Percentiles rank a stretch among this genome's conserved stretches.
Evolutionary conservation across 495 filamentous ascomycete genomes (phyloP).

Genomic region (Glonium stellatum): DNA sequence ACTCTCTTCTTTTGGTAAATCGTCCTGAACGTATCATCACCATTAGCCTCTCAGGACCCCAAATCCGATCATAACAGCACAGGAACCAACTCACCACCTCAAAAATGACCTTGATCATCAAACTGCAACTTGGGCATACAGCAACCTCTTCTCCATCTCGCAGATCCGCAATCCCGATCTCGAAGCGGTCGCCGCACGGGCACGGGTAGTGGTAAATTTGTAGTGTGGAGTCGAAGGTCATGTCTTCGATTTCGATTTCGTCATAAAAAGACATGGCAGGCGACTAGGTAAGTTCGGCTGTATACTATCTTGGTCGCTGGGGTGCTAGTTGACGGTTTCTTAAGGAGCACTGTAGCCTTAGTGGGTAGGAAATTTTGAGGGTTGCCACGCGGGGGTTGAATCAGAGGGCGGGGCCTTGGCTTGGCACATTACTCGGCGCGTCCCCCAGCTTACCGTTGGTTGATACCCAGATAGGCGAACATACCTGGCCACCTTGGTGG

Average conservation of each 20-base stretch:
- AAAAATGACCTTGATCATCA: slow-evolving; percentile 94
- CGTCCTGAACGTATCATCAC: slow-evolving; percentile 18
- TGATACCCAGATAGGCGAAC: too few species aligned
- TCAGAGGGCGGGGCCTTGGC: too few species aligned
- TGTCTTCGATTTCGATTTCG: slow-evolving; percentile 98
- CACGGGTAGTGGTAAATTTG: slow-evolving; percentile 94
- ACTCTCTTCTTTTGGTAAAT: slow-evolving; percentile 26
- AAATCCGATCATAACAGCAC: slow-evolving; percentile 1
- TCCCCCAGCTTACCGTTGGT: too few species aligned
- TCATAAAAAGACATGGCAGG: slow-evolving; percentile 71
- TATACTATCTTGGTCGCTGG: too few species aligned
- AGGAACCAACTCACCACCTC: slow-evolving; percentile 52
- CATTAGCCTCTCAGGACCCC: not conserved
- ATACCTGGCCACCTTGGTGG: too few species aligned
- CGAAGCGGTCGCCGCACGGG: slow-evolving; percentile 94
- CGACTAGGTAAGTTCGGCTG: not conserved
- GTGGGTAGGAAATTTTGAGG: too few species aligned
- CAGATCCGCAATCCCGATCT: slow-evolving; percentile 80
- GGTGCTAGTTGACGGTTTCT: too few species aligned
- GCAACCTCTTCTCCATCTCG: slow-evolving; percentile 85
- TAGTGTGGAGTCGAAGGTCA: slow-evolving; percentile 78
- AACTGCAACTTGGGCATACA: slow-evolving; percentile 90
- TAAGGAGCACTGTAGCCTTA: too few species aligned
- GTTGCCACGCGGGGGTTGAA: too few species aligned
- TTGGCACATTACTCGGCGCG: too few species aligned